These are phyloP conservation scores for Magnaporthiopsis poae DNA, from an alignment of 2,329 filamentous ascomycete species.

Conservation along the genomic window DNA sequence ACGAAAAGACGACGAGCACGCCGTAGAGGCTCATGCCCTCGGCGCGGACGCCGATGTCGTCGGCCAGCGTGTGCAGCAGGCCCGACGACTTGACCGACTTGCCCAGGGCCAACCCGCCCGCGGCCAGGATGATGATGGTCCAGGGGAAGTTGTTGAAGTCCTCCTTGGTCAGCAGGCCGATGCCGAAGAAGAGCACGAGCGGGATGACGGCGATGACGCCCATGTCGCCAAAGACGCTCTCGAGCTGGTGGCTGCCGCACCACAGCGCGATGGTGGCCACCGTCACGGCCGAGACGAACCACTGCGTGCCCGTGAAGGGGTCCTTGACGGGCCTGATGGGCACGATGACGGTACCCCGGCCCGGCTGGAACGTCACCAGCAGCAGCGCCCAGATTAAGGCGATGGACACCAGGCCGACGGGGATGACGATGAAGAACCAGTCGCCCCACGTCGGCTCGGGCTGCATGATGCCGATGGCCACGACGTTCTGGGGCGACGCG, in stretches of 20 bases:
- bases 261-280: slow-evolving; percentile 77
- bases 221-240: slow-evolving; percentile 89
- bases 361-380: slow-evolving; percentile 74
- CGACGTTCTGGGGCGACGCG: slow-evolving; percentile 93
- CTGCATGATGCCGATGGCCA: slow-evolving; percentile 90
- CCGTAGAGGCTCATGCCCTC: slow-evolving; percentile 74
- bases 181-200: slow-evolving; percentile 90
- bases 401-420: slow-evolving; percentile 82
- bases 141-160: slow-evolving; percentile 99
- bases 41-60: slow-evolving; percentile 62
- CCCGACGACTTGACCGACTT: slow-evolving; percentile 92
- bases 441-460: slow-evolving; percentile 84
- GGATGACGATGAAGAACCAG: slow-evolving; percentile 94
- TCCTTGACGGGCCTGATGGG: slow-evolving; percentile 86
- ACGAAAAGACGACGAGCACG: slow-evolving; percentile 75
- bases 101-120: slow-evolving; percentile 81
- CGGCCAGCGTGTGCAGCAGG: slow-evolving; percentile 77
- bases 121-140: slow-evolving; percentile 98
- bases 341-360: slow-evolving; percentile 76
- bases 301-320: slow-evolving; percentile 77
- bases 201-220: slow-evolving; percentile 95
- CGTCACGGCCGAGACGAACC: slow-evolving; percentile 81
- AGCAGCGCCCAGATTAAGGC: slow-evolving; percentile 81
- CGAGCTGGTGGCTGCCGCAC: slow-evolving; percentile 85
- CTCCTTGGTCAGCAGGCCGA: slow-evolving; percentile 91